Percentiles rank a stretch among this genome's conserved stretches.
phyloP scores from a whole-genome alignment of 768 basidiomycete species.

The Pleurotus citrinopileatus region DNA sequence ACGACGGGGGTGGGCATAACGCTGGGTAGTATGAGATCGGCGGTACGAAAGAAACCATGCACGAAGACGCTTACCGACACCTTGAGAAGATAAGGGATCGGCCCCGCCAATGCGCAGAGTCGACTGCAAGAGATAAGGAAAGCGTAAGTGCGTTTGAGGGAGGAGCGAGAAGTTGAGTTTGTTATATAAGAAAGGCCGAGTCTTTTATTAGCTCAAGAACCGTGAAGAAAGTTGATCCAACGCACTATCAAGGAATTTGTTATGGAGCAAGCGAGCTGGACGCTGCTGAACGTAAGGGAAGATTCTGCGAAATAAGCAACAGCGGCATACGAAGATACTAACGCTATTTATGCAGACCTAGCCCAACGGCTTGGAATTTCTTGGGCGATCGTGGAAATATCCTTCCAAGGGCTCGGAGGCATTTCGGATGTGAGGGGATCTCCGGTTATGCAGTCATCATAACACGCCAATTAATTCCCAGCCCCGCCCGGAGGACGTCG shows the following conservation, averaged over 20 bases:
- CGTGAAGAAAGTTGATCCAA: neutral
- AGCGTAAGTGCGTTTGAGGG: constrained; percentile 9
- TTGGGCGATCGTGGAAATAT: constrained; percentile 36
- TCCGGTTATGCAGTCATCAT: constrained; percentile 28
- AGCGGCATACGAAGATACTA: constrained; percentile 15
- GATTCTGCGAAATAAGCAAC: constrained; percentile 4
- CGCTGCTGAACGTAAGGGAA: neutral
- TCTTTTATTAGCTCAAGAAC: constrained; percentile 2
- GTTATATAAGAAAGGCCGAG: neutral
- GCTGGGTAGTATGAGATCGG: constrained; percentile 9
- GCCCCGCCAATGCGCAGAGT: constrained; percentile 4
- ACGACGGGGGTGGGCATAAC: constrained; percentile 37
- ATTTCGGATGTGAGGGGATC: constrained; percentile 39
- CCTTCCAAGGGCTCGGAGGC: constrained; percentile 24
- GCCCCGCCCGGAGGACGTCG: constrained; percentile 7
- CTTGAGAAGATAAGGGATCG: constrained; percentile 6
- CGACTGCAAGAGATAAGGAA: neutral
- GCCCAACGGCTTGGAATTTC: constrained; percentile 4
- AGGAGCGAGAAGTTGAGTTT: constrained; percentile 7
- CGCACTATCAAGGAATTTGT: constrained; percentile 1
- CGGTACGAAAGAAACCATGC: neutral
- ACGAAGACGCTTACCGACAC: neutral
- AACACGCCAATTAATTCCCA: constrained; percentile 12
- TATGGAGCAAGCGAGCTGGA: neutral
- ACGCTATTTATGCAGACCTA: constrained; percentile 29